These are phyloP conservation scores for Trifolium repens DNA, from an alignment of 306 rosid genomes.

Conservation along the genomic window DNA sequence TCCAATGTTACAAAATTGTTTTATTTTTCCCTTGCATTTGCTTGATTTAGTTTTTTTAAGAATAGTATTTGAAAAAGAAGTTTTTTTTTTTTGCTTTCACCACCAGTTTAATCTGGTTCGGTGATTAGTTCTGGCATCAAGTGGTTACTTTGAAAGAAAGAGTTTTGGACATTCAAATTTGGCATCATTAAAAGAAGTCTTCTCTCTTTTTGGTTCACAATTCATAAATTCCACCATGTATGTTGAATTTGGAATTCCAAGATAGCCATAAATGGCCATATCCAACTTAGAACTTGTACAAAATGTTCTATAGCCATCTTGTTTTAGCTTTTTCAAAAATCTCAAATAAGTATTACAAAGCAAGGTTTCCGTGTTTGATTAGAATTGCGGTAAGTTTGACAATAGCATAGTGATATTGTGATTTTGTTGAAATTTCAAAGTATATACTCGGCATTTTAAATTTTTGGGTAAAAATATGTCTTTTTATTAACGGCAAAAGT, in stretches of 20 bases:
- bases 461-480: too few species aligned
- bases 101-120: too few species aligned
- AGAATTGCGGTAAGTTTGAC: too few species aligned
- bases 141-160: neutral
- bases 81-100: neutral
- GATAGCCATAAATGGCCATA: neutral
- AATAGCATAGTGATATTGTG: too few species aligned
- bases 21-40: neutral
- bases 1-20: slow-evolving; percentile 7
- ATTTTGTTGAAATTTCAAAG: too few species aligned
- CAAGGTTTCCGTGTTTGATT: neutral
- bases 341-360: neutral
- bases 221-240: neutral
- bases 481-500: too few species aligned
- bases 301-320: neutral
- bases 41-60: neutral
- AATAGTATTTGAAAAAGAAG: neutral
- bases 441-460: too few species aligned
- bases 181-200: neutral
- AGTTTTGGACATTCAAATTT: slow-evolving; percentile 7
- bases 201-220: neutral
- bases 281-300: neutral
- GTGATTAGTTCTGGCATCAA: too few species aligned
- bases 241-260: slow-evolving; percentile 6
- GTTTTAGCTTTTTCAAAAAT: neutral